A percentile compares a stretch with the other conserved stretches of the same genome.
Evolutionary conservation across 2,329 filamentous ascomycete genomes (phyloP).

Genomic region (Xylaria polymorpha): DNA sequence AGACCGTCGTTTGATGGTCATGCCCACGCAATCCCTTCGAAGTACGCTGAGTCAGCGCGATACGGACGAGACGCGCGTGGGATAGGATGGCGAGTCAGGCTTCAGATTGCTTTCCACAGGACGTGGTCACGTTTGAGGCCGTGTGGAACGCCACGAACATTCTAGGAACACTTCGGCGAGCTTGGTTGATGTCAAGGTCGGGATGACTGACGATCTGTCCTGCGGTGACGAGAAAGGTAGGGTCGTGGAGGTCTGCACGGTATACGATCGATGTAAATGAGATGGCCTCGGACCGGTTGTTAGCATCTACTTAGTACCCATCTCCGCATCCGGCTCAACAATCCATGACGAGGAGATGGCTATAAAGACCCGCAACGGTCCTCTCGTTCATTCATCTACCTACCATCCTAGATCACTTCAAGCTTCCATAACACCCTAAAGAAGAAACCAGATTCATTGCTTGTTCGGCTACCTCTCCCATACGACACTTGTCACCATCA

Average conservation of each 20-base stretch:
- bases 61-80: conserved; percentile 8
- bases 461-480: background rate
- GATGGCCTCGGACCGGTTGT: background rate
- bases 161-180: background rate
- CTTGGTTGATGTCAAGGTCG: background rate
- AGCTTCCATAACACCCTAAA: background rate
- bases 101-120: conserved; percentile 26
- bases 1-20: background rate
- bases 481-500: background rate
- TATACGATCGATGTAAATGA: background rate
- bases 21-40: background rate
- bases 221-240: background rate
- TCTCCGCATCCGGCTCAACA: background rate
- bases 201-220: conserved; percentile 2
- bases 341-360: background rate
- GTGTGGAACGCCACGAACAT: conserved; percentile 24
- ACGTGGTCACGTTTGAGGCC: conserved; percentile 21
- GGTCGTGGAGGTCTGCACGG: background rate
- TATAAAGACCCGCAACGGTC: conserved; percentile 20
- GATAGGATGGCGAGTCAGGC: conserved; percentile 25
- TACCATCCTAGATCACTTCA: background rate
- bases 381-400: background rate
- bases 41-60: background rate
- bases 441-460: background rate
- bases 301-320: background rate